These are phyloP conservation scores for Serendipita sp. DNA, from an alignment of 768 basidiomycete species.

Conservation along the genomic window DNA sequence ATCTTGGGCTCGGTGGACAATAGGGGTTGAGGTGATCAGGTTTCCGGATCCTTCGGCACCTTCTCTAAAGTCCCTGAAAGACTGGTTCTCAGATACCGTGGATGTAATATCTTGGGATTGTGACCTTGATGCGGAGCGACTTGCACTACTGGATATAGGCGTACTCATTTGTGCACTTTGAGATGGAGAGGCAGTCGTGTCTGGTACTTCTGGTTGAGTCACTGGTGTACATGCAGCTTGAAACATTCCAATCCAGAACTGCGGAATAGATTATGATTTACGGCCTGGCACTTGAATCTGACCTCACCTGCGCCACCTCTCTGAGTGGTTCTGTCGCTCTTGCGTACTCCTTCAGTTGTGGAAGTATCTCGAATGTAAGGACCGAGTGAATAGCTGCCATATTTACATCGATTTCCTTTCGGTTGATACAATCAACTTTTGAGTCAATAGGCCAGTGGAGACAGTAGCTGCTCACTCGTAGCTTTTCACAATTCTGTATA, in stretches of 20 bases:
- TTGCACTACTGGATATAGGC: neutral
- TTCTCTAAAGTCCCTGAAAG: neutral
- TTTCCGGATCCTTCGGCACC: neutral
- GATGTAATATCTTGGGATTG: neutral
- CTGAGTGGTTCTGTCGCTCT: neutral
- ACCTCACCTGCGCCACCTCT: neutral
- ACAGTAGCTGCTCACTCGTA: neutral
- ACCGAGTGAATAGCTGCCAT: neutral
- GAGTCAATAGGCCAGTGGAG: neutral
- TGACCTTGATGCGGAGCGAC: neutral
- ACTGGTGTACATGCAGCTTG: neutral
- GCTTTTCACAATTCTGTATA: constrained; percentile 2
- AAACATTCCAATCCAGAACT: constrained; percentile 5
- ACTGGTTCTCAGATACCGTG: neutral
- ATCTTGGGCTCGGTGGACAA: neutral
- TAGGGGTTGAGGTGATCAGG: neutral
- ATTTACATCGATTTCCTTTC: constrained; percentile 1
- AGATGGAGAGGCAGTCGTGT: neutral
- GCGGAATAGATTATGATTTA: neutral
- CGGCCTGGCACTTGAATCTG: neutral
- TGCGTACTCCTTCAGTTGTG: neutral
- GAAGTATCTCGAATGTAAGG: constrained; percentile 1
- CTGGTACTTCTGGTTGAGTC: neutral
- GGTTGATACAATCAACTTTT: neutral
- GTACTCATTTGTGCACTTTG: neutral